A percentile compares a stretch with the other conserved stretches of the same genome.
These are phyloP conservation scores for Alopecurus myosuroides DNA, from an alignment of 176 grass and related monocot species.

Conservation along the genomic window DNA sequence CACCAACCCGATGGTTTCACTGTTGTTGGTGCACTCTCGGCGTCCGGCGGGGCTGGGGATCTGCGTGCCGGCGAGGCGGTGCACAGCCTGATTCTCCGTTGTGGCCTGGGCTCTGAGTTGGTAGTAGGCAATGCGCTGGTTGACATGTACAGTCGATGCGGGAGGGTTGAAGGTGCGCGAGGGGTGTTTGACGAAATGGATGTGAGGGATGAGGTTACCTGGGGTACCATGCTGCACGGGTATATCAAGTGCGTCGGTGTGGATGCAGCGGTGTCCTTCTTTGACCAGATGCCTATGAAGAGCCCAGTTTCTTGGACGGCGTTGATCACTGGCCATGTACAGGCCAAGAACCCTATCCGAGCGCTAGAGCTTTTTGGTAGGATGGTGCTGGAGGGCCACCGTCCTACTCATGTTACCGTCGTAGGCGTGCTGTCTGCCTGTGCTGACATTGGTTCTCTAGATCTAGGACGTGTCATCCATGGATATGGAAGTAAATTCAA, in stretches of 20 bases:
- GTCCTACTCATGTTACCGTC: slow-evolving; percentile 42
- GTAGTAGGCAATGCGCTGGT: slow-evolving; percentile 51
- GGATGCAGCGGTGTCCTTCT: slow-evolving; percentile 36
- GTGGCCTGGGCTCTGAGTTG: slow-evolving; percentile 22
- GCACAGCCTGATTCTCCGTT: slow-evolving; percentile 33
- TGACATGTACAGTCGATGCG: slow-evolving; percentile 53
- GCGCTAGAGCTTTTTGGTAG: slow-evolving; percentile 53
- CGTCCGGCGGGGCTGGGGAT: neutral
- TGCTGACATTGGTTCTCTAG: slow-evolving; percentile 59
- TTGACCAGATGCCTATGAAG: slow-evolving; percentile 37
- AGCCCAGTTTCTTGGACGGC: slow-evolving; percentile 46
- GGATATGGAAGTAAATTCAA: slow-evolving; percentile 45
- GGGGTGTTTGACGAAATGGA: slow-evolving; percentile 37
- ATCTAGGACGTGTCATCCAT: slow-evolving; percentile 52
- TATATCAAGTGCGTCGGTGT: slow-evolving; percentile 31
- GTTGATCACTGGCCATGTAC: slow-evolving; percentile 58
- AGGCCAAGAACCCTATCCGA: slow-evolving; percentile 35
- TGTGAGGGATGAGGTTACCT: slow-evolving; percentile 45
- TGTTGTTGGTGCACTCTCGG: slow-evolving; percentile 35
- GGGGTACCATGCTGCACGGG: slow-evolving; percentile 60
- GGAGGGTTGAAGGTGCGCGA: slow-evolving; percentile 9
- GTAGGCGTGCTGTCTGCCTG: slow-evolving; percentile 55
- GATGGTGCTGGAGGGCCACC: slow-evolving; percentile 47
- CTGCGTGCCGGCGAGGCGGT: neutral
- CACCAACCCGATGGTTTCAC: slow-evolving; percentile 40